A percentile compares a stretch with the other conserved stretches of the same genome.
Conservation (phyloP, 352 stramenopile genomes). For the Vaucheria bursata region DNA sequence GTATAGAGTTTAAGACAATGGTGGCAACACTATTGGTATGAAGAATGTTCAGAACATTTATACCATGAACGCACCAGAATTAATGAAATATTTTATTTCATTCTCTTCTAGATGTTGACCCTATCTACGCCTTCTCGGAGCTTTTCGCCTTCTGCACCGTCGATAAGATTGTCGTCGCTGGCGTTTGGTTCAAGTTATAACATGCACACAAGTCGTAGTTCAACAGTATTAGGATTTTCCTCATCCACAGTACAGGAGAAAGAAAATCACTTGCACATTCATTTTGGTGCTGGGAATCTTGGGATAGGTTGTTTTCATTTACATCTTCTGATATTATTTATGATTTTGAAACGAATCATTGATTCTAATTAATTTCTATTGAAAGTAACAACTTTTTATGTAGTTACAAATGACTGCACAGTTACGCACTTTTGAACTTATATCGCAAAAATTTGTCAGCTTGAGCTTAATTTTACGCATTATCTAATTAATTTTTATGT, state of each 20-base stretch:
- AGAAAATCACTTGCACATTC: constrained; percentile 34
- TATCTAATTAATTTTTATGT: background rate
- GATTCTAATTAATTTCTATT: no score
- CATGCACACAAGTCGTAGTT: background rate
- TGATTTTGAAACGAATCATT: background rate
- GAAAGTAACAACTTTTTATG: no score
- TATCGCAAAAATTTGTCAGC: background rate
- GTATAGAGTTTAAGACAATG: no score
- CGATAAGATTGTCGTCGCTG: no score
- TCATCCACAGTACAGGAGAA: background rate
- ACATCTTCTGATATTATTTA: background rate
- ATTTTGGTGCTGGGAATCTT: constrained; percentile 43
- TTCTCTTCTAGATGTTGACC: no score
- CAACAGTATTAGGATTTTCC: background rate
- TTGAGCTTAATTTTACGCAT: background rate
- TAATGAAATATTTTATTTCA: no score
- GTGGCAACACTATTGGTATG: no score
- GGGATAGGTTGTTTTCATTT: constrained; percentile 16
- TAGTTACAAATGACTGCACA: no score
- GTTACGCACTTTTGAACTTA: background rate
- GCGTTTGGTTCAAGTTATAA: background rate
- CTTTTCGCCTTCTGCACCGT: no score
- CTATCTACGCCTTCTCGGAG: no score
- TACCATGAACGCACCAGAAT: no score
- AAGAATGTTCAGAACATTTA: no score